Percentiles rank a stretch among this genome's conserved stretches.
Evolutionary conservation across 441 rosid species (phyloP).

Genomic region (Cnidoscolus chayamansa): DNA sequence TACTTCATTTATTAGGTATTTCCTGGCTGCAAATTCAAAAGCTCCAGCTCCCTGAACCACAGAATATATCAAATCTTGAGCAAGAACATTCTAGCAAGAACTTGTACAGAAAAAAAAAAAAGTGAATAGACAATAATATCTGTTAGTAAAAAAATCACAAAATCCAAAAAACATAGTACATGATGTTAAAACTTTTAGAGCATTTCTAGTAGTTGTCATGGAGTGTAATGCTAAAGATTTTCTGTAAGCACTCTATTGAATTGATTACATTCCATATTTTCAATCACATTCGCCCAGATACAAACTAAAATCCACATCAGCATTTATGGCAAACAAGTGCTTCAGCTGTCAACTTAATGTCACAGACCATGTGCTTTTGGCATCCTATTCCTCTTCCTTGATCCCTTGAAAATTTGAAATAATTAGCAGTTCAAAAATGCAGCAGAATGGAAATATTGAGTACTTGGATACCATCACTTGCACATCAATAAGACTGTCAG

Average conservation of each 20-base stretch:
- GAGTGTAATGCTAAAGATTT: neutral
- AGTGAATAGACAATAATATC: neutral
- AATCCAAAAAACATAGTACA: neutral
- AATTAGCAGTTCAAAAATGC: neutral
- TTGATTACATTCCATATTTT: neutral
- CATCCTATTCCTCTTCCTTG: neutral
- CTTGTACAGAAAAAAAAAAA: neutral
- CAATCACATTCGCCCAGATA: neutral
- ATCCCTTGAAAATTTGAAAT: neutral
- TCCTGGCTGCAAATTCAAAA: slow-evolving; percentile 95
- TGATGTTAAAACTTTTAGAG: neutral
- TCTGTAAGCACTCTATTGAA: neutral
- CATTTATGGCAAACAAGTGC: neutral
- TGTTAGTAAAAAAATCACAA: neutral
- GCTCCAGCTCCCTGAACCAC: slow-evolving; percentile 90
- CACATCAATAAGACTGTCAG: neutral
- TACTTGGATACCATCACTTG: neutral
- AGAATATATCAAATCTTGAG: slow-evolving; percentile 6
- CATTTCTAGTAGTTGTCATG: no score
- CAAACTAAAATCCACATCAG: neutral
- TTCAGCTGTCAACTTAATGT: neutral
- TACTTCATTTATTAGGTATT: slow-evolving; percentile 68
- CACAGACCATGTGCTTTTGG: neutral
- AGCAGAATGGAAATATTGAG: neutral
- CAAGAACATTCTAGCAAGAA: neutral